These are phyloP conservation scores for Naganishia antarctica DNA, from an alignment of 768 basidiomycete species.

Conservation along the genomic window DNA sequence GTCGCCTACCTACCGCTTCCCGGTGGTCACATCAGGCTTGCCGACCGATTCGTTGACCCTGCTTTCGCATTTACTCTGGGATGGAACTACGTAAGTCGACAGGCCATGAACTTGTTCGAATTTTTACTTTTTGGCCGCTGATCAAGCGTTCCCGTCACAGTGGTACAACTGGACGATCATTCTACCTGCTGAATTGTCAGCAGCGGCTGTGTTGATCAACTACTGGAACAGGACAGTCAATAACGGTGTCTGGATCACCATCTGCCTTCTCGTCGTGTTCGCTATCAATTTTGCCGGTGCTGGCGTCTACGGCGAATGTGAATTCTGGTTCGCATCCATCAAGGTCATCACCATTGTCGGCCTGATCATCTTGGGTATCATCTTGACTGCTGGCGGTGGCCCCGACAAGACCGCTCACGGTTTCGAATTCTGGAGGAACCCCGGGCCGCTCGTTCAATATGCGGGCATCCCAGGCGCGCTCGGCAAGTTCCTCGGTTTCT, in stretches of 20 bases:
- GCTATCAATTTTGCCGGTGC: constrained; percentile 52
- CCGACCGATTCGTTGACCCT: constrained; percentile 56
- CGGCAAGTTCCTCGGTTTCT: constrained; percentile 71
- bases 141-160: constrained; percentile 18
- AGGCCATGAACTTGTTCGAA: not conserved
- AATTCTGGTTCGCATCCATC: constrained; percentile 86
- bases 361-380: constrained; percentile 58
- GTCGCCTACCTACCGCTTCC: constrained; percentile 41
- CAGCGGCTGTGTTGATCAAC: constrained; percentile 66
- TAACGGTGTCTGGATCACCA: constrained; percentile 72
- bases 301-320: constrained; percentile 54
- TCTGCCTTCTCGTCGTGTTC: constrained; percentile 71
- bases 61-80: constrained; percentile 52
- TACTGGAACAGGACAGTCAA: constrained; percentile 53
- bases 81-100: constrained; percentile 34
- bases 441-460: constrained; percentile 80
- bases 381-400: constrained; percentile 83
- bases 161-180: constrained; percentile 55
- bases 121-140: too few species aligned
- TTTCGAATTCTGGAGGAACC: constrained; percentile 72
- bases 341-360: constrained; percentile 62
- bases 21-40: constrained; percentile 42
- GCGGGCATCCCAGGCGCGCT: constrained; percentile 58
- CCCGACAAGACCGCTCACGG: constrained; percentile 55
- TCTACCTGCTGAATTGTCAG: constrained; percentile 68